Evolutionary conservation across 768 basidiomycete genomes (phyloP), one percentile per base, ranked within the genome.

Genomic region (Pleurotus eryngii): DNA sequence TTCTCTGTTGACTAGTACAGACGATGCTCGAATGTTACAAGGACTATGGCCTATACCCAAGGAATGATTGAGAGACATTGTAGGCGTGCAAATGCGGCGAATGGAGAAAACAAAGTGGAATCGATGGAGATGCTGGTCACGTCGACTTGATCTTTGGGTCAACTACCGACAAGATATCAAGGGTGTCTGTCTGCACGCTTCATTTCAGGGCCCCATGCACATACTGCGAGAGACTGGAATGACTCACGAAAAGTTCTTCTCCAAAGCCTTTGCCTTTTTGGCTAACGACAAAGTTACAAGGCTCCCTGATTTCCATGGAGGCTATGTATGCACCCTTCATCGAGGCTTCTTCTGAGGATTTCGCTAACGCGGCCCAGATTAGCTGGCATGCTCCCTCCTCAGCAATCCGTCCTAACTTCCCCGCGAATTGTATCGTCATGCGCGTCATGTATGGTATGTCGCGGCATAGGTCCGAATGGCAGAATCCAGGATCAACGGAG

Each of bases 401-500:
- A 1, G 74, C 60, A 0, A 72, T 67, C 15, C 68, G 68, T 1
- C 71, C 77, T 0, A 67, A 1, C 4, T 49, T 62, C 38, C 74
- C 69, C 61, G 72, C 64, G 2, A 75, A 17, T 30, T 56, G 50
- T n/a, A 55, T 37, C 3, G 72, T 4, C 9, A 62, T 9, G 7
- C 58, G 51, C 27, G 54, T 20, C 22, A 68, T 4, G 0, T 64
- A 66, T 2, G 49, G 43, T 4, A 74, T 15, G 5, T 65, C 60
- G 22, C 72, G 60, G 0, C 68, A 63, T 1, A 81, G 63, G n/a
- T 73, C 68, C 5, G 76, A 77, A 18, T 61, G 48, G 62, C 77
- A 77, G 61, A 68, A 73, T 3, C 78, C 78, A n/a, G 80, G 80
- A 49, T 74, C 72, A 30, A 75, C 67, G 35, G 70, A 46, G 55